Conservation (phyloP, 176 grass and related monocot species). For the Eleusine coracana region DNA sequence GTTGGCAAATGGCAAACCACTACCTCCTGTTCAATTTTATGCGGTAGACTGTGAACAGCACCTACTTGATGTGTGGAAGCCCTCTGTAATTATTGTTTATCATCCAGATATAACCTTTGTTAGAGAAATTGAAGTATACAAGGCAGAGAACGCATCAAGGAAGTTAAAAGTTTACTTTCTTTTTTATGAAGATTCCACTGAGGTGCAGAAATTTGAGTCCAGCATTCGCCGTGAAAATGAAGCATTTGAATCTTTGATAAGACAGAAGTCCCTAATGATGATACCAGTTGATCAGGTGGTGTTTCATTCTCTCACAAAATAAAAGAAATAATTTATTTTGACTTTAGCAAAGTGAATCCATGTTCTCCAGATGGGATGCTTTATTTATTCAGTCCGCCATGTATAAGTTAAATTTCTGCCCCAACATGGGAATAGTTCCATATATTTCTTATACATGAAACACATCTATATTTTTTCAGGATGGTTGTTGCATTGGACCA, state of each 20-base stretch:
- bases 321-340: slow-evolving; percentile 14
- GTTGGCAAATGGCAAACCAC: slow-evolving; percentile 45
- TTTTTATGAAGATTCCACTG: slow-evolving; percentile 93
- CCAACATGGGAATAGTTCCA: not conserved
- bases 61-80: slow-evolving; percentile 77
- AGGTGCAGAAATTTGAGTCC: slow-evolving; percentile 87
- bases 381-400: slow-evolving; percentile 24
- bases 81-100: slow-evolving; percentile 84
- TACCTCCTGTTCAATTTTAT: slow-evolving; percentile 87
- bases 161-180: slow-evolving; percentile 90
- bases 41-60: slow-evolving; percentile 80
- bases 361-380: not conserved
- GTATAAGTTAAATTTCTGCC: not conserved
- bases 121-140: slow-evolving; percentile 93
- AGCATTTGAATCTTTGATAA: slow-evolving; percentile 95
- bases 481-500: slow-evolving; percentile 80
- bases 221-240: slow-evolving; percentile 88
- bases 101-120: slow-evolving; percentile 97
- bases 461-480: slow-evolving; percentile 51
- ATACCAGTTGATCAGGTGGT: slow-evolving; percentile 89
- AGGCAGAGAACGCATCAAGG: slow-evolving; percentile 74
- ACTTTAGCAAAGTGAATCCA: slow-evolving; percentile 15
- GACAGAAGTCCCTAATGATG: slow-evolving; percentile 96
- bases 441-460: slow-evolving; percentile 21
- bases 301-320: slow-evolving; percentile 23